Percentiles rank a stretch among this genome's conserved stretches.
phyloP scores from a whole-genome alignment of 164 flowering plant species.

The Saururus chinensis region DNA sequence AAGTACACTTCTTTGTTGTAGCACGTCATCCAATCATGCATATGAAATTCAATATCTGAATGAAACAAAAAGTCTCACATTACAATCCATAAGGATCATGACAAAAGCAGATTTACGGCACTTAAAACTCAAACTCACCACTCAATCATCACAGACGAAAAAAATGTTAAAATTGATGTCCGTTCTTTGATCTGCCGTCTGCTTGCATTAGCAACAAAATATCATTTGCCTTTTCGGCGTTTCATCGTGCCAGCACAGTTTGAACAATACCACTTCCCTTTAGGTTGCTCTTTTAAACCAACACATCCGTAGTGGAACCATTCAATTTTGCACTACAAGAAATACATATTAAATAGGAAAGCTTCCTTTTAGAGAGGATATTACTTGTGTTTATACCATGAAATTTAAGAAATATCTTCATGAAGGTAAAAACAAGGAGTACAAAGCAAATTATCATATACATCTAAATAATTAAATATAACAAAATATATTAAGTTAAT shows the following conservation, averaged over 20 bases:
- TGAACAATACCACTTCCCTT: conserved; percentile 90
- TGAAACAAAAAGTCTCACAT: background rate
- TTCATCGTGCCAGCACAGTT: conserved; percentile 44
- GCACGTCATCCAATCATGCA: too few relatives aligned
- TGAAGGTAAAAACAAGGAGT: background rate
- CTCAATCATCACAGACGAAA: background rate
- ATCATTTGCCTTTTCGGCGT: conserved; percentile 36
- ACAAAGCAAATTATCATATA: too few relatives aligned
- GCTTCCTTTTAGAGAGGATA: background rate
- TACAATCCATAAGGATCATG: background rate
- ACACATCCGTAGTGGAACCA: conserved; percentile 99
- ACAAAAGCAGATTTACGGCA: background rate
- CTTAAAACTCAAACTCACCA: background rate
- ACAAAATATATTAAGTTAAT: background rate
- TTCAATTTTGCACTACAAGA: conserved; percentile 80
- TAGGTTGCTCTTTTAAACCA: conserved; percentile 76
- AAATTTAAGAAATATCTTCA: too few relatives aligned
- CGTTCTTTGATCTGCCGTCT: background rate
- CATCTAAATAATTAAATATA: background rate
- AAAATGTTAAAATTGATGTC: background rate
- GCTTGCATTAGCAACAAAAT: background rate
- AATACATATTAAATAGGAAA: background rate
- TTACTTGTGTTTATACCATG: background rate
- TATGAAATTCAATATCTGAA: background rate
- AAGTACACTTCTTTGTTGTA: too few relatives aligned